Percentiles rank a stretch among this genome's conserved stretches.
phyloP scores from a whole-genome alignment of 495 filamentous ascomycete genomes.

The Xylaria bambusicola region DNA sequence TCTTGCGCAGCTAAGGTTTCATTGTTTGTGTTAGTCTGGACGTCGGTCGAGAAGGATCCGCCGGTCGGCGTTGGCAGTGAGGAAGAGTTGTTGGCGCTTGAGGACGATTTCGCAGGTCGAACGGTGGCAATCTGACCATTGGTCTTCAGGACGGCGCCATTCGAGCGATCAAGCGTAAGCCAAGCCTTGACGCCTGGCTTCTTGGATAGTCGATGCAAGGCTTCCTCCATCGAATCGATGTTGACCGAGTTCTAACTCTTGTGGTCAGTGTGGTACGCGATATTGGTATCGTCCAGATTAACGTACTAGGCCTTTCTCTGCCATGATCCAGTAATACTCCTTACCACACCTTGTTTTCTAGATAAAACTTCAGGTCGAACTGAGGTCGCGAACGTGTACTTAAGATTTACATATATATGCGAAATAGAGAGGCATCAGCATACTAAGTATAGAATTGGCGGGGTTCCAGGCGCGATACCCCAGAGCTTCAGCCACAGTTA shows the following conservation, averaged over 20 bases:
- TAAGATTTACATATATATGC: background rate
- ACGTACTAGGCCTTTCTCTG: constrained; percentile 28
- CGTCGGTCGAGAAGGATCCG: constrained; percentile 41
- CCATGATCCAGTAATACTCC: constrained; percentile 14
- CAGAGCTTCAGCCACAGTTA: constrained; percentile 20
- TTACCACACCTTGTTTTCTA: no score
- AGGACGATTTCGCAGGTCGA: constrained; percentile 37
- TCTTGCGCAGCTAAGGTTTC: constrained; percentile 55
- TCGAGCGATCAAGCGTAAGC: constrained; percentile 59
- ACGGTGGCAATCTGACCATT: constrained; percentile 56
- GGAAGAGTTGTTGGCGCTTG: constrained; percentile 22
- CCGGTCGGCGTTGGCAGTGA: constrained; percentile 36
- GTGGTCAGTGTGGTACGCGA: background rate
- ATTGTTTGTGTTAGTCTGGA: constrained; percentile 28
- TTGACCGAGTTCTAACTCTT: constrained; percentile 23
- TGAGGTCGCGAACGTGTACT: background rate
- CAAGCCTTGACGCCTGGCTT: constrained; percentile 68
- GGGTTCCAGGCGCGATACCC: constrained; percentile 1
- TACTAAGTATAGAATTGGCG: background rate
- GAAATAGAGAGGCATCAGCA: background rate
- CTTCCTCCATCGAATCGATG: constrained; percentile 46
- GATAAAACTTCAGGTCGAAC: background rate
- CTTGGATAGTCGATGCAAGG: constrained; percentile 60
- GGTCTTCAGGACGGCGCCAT: constrained; percentile 63
- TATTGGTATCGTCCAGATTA: background rate